Evolutionary conservation across 768 basidiomycete genomes (phyloP), one percentile per base, ranked within the genome.

Genomic region (Leucocoprinus sp.): DNA sequence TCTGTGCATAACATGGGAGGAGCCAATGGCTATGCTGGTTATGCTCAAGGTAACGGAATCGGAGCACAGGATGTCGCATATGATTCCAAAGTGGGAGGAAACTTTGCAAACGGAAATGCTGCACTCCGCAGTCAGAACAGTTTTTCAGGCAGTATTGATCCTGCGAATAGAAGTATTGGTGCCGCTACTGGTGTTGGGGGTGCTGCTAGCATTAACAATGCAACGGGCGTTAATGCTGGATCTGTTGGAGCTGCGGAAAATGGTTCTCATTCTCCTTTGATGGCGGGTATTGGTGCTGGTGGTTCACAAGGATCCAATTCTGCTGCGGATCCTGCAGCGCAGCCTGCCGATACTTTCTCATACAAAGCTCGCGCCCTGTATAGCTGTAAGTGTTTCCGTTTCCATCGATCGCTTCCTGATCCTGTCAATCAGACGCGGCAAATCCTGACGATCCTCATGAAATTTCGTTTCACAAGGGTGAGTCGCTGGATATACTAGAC

Each of bases 391-490:
- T 48, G 18, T 41, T 42, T 42, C n/a, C n/a, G 29, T 45, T 50
- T 48, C 35, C 47, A 38, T 17, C 49, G 33, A 54, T 51, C 40
- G 17, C 18, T 29, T 38, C 37, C 42, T 43, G 15, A 65, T 52
- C 43, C 29, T 14, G 39, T 53, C 52, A 29, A 33, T 22, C 64
- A 98, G 95, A 99, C 68, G 78, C 76, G 39, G 95, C 93, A n/a
- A 90, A 87, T 2, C 70, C 86, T 22, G 93, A 97, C 48, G 96
- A 99, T 62, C 89, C 93, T 9, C 96, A 89, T 58, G 96, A 99
- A 65, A 85, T 99, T 31, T 88, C 89, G 38, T 97, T 99, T 64
- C 57, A 67, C 42, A 97, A 97, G 62, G 91, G 92, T 43, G 95
- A 97, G 57, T 70, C 91, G 31, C 76, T 98, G 51, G 92, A 96